phyloP scores from a whole-genome alignment of 2,329 filamentous ascomycete genomes.

The Neofusicoccum parvum region DNA sequence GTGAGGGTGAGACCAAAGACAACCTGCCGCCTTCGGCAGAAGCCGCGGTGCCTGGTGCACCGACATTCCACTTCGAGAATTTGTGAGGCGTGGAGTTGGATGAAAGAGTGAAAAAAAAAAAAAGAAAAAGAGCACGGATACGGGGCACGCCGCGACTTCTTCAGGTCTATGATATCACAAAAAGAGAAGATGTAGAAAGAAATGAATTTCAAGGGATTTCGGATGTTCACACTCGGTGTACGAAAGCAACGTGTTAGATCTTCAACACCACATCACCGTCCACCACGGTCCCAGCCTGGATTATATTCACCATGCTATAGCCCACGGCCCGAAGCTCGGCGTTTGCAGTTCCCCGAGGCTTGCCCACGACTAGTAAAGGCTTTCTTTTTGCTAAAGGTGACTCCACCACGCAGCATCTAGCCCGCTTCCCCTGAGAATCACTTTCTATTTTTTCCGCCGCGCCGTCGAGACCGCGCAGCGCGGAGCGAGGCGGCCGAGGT shows the following conservation, averaged over 20 bases:
- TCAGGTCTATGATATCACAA: neutral
- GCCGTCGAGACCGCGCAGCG: no score
- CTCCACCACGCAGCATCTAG: neutral
- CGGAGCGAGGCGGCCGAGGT: no score
- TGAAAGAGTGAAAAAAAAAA: neutral
- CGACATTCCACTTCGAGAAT: constrained; percentile 85
- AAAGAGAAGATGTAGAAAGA: neutral
- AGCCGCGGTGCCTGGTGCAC: constrained; percentile 76
- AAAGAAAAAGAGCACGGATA: no score
- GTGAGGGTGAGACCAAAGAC: constrained; percentile 61
- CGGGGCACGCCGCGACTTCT: no score
- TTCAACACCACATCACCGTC: no score
- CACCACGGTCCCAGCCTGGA: no score
- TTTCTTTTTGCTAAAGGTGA: neutral
- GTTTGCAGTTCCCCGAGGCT: neutral
- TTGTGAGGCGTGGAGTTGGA: constrained; percentile 44
- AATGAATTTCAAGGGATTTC: neutral
- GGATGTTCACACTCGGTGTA: no score
- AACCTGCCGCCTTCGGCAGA: constrained; percentile 65
- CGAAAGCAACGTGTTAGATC: no score
- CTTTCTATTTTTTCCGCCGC: neutral
- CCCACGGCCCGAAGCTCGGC: neutral
- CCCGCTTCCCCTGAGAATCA: neutral
- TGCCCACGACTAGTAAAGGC: neutral
- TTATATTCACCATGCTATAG: no score